These are phyloP conservation scores for Phoma sp. DNA, from an alignment of 2,329 filamentous ascomycete genomes.

Conservation along the genomic window DNA sequence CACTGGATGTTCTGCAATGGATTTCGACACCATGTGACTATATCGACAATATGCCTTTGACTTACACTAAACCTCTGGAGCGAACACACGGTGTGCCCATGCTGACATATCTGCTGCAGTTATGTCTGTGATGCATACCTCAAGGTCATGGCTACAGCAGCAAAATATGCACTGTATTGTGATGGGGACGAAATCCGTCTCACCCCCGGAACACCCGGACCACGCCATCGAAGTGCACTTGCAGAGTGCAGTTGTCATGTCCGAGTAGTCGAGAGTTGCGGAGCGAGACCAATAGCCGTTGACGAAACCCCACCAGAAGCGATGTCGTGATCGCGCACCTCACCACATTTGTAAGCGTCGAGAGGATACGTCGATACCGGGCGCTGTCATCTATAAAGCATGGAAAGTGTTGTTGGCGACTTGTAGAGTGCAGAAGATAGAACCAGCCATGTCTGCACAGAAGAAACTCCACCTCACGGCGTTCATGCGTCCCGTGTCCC, in stretches of 20 bases:
- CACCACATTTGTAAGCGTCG: constrained; percentile 14
- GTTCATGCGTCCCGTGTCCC: constrained; percentile 64
- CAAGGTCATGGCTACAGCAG: too few species aligned
- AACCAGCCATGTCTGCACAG: constrained; percentile 1
- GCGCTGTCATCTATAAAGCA: background rate
- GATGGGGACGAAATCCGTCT: background rate
- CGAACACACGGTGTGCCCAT: too few species aligned
- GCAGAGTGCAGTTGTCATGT: constrained; percentile 3
- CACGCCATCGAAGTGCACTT: background rate
- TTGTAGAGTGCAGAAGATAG: background rate
- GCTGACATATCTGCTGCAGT: too few species aligned
- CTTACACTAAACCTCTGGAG: too few species aligned
- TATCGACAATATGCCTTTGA: too few species aligned
- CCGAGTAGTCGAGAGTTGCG: background rate
- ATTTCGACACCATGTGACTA: too few species aligned
- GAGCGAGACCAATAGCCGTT: constrained; percentile 1
- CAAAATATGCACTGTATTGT: too few species aligned
- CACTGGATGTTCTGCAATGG: too few species aligned
- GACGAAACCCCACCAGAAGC: constrained; percentile 2
- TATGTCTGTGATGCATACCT: too few species aligned
- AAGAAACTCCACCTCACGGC: constrained; percentile 57
- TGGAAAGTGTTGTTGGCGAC: background rate
- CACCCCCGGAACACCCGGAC: background rate
- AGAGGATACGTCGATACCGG: background rate
- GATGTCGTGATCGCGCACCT: constrained; percentile 15